Percentiles rank a stretch among this genome's conserved stretches.
Evolutionary conservation across 2,329 filamentous ascomycete genomes (phyloP).

Genomic region (Hymenoscyphus occultus): DNA sequence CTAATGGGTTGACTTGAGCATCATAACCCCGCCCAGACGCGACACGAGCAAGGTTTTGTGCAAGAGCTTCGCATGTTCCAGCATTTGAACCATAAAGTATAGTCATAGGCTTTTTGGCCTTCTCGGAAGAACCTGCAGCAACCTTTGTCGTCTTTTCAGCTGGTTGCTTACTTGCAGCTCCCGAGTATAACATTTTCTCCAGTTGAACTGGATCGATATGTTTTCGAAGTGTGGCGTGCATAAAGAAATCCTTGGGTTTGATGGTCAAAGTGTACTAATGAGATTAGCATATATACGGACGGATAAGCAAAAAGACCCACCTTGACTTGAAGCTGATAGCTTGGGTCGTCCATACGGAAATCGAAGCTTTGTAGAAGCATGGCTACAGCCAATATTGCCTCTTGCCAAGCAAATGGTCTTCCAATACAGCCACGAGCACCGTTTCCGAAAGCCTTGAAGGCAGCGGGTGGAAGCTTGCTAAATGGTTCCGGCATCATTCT

Average conservation of each 20-base stretch:
- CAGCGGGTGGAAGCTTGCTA: conserved; percentile 58
- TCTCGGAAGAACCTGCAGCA: conserved; percentile 1
- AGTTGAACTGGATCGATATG: conserved; percentile 44
- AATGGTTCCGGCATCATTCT: conserved; percentile 70
- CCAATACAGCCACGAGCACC: conserved; percentile 71
- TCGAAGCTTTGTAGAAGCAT: conserved; percentile 71
- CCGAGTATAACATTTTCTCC: conserved; percentile 40
- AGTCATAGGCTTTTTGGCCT: conserved; percentile 43
- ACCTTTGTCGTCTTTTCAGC: conserved; percentile 32
- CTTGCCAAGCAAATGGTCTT: conserved; percentile 72
- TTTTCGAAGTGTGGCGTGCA: conserved; percentile 56
- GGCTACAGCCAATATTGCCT: conserved; percentile 59
- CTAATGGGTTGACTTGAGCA: conserved; percentile 51
- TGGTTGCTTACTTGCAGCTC: background rate
- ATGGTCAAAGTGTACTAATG: conserved; percentile 51
- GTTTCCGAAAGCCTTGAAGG: conserved; percentile 75
- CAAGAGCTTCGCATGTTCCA: conserved; percentile 70
- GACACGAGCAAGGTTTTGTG: conserved; percentile 59
- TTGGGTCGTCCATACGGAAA: conserved; percentile 59
- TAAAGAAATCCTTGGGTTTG: conserved; percentile 62
- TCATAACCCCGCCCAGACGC: conserved; percentile 58
- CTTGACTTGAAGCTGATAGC: conserved; percentile 54
- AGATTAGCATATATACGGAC: background rate
- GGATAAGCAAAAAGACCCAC: background rate
- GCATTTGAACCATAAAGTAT: conserved; percentile 73